These are phyloP conservation scores for Arabis alpina DNA, from an alignment of 345 rosid species.

Conservation along the genomic window DNA sequence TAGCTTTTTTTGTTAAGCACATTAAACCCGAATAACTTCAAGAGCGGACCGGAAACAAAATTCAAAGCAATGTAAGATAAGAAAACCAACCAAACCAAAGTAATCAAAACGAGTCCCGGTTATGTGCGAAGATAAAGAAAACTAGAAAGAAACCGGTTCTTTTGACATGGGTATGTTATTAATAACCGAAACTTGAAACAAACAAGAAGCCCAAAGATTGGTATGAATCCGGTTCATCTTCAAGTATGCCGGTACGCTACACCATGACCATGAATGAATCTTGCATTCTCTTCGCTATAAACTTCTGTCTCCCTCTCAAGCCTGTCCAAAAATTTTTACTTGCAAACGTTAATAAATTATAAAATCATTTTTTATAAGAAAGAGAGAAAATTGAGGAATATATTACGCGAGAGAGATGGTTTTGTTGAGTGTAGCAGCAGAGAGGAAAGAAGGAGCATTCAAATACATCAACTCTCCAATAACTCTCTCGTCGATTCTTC, in stretches of 20 bases:
- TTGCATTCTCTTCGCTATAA: conserved; percentile 86
- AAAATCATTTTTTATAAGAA: too few species aligned
- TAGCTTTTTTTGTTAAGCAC: conserved; percentile 32
- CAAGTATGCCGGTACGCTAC: conserved; percentile 62
- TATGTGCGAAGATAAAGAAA: conserved; percentile 19
- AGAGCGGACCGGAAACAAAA: conserved; percentile 1
- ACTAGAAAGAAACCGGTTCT: conserved; percentile 22
- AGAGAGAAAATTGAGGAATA: background rate
- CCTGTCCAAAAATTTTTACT: conserved; percentile 44
- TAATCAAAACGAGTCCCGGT: conserved; percentile 19
- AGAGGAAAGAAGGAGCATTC: conserved; percentile 78
- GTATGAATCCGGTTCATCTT: conserved; percentile 31
- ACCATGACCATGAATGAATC: conserved; percentile 95
- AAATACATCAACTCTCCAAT: conserved; percentile 70
- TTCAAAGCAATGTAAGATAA: conserved; percentile 11
- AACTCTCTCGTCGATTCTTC: conserved; percentile 68
- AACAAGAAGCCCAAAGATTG: too few species aligned
- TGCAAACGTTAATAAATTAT: too few species aligned
- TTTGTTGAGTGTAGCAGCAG: conserved; percentile 88
- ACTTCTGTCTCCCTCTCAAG: conserved; percentile 86
- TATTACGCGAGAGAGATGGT: conserved; percentile 70
- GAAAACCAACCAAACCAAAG: conserved; percentile 27
- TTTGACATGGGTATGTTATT: conserved; percentile 25
- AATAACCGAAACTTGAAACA: background rate
- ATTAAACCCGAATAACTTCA: conserved; percentile 28